These are phyloP conservation scores for Schizonepeta tenuifolia DNA, from an alignment of 257 asterid species.

Conservation along the genomic window DNA sequence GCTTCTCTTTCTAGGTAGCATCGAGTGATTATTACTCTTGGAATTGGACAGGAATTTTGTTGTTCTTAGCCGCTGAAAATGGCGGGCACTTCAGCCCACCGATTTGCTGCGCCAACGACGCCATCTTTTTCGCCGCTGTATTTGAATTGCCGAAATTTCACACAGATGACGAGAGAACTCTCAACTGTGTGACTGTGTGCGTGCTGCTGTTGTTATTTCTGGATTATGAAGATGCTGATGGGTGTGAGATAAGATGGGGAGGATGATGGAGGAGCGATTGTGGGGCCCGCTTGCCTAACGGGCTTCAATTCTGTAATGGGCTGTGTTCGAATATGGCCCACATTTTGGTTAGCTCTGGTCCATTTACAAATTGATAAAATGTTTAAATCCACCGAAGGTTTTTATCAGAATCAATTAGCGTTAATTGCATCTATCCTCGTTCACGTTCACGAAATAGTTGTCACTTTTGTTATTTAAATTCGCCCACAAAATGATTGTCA, in stretches of 20 bases:
- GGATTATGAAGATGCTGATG: background rate
- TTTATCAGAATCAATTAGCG: too few relatives aligned
- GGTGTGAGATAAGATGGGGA: constrained; percentile 34
- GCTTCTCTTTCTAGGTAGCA: constrained; percentile 37
- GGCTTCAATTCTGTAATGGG: background rate
- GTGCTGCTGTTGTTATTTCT: background rate
- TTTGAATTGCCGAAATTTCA: background rate
- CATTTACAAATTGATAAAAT: too few relatives aligned
- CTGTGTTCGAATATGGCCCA: too few relatives aligned
- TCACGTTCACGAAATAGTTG: too few relatives aligned
- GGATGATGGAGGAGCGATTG: background rate
- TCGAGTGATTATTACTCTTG: constrained; percentile 19
- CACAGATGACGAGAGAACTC: constrained; percentile 8
- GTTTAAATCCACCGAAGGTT: too few relatives aligned
- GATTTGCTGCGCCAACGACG: constrained; percentile 71
- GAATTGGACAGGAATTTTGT: constrained; percentile 28
- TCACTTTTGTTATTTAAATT: too few relatives aligned
- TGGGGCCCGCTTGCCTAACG: constrained; percentile 10
- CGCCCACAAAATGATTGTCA: too few relatives aligned
- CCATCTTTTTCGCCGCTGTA: constrained; percentile 42
- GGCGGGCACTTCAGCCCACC: constrained; percentile 80
- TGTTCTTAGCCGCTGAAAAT: constrained; percentile 40
- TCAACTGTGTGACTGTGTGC: background rate
- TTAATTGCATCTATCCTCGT: too few relatives aligned
- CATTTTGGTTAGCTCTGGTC: too few relatives aligned